Conservation (phyloP, 2,329 filamentous ascomycete species). For the Colletotrichum agaves region DNA sequence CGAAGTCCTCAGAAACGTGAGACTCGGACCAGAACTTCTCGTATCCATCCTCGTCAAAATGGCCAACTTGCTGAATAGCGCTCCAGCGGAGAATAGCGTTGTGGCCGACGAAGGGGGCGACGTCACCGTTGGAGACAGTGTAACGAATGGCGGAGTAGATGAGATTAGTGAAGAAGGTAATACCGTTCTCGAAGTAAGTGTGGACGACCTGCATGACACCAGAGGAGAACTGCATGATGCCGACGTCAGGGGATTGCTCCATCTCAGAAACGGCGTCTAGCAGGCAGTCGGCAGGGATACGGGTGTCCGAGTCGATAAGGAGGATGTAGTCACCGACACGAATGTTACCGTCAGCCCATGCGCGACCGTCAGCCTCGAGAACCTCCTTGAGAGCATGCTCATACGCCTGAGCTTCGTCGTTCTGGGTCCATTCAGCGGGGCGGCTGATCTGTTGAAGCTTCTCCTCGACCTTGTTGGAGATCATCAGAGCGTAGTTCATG, state of each 20-base stretch:
- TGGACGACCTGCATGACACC: conserved; percentile 83
- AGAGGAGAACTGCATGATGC: conserved; percentile 81
- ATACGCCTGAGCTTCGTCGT: conserved; percentile 75
- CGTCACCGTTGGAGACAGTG: conserved; percentile 80
- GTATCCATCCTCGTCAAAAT: conserved; percentile 75
- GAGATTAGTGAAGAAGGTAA: conserved; percentile 78
- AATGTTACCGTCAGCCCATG: conserved; percentile 87
- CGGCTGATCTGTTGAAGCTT: conserved; percentile 69
- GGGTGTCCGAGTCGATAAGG: conserved; percentile 82
- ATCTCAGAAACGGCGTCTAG: conserved; percentile 84
- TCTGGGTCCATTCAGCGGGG: conserved; percentile 71
- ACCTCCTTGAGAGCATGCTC: conserved; percentile 72
- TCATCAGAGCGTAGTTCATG: conserved; percentile 77
- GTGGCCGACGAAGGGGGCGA: conserved; percentile 84
- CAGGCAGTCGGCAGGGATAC: conserved; percentile 80
- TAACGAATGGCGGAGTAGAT: conserved; percentile 82
- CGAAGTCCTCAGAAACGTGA: conserved; percentile 84
- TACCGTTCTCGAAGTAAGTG: conserved; percentile 77
- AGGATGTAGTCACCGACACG: conserved; percentile 86
- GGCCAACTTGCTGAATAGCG: conserved; percentile 78
- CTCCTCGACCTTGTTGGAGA: conserved; percentile 77
- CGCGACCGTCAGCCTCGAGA: conserved; percentile 74
- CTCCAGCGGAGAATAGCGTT: conserved; percentile 82
- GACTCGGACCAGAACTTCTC: conserved; percentile 87
- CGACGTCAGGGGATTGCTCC: conserved; percentile 82